Conservation (phyloP, 768 basidiomycete species). For the Mycena haematopus region DNA sequence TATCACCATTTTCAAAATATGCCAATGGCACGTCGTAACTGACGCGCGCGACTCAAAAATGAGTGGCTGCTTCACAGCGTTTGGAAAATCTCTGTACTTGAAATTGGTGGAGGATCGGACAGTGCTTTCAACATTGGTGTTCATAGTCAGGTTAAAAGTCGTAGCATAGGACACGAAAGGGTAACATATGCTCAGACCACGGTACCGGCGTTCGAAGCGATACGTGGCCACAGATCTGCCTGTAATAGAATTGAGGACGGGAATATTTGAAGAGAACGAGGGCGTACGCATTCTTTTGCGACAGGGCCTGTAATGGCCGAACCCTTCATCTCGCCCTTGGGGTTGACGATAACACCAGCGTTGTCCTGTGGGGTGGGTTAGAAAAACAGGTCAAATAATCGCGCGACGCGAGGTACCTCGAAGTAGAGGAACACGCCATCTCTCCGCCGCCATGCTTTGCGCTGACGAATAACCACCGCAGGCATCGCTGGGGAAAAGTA, state of each 20-base stretch:
- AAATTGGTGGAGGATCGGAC: not conserved
- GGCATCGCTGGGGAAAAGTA: constrained; percentile 78
- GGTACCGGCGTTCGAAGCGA: constrained; percentile 97
- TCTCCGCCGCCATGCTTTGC: constrained; percentile 97
- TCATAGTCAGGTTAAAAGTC: not conserved
- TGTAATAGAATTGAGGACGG: constrained; percentile 36
- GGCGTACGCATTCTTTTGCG: constrained; percentile 97
- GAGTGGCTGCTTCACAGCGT: too few relatives aligned
- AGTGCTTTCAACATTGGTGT: not conserved
- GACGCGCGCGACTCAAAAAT: too few relatives aligned
- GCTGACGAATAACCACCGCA: constrained; percentile 94
- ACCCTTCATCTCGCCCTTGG: constrained; percentile 99
- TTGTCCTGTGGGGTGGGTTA: constrained; percentile 65
- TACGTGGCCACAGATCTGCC: constrained; percentile 99
- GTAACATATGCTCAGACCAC: constrained; percentile 77
- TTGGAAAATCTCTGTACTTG: too few relatives aligned
- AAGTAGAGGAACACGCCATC: constrained; percentile 99
- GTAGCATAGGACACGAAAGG: not conserved
- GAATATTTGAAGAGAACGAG: not conserved
- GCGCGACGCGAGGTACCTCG: constrained; percentile 58
- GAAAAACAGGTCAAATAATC: not conserved
- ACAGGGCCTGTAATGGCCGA: constrained; percentile 96
- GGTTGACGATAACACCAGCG: constrained; percentile 96
- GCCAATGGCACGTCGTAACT: too few relatives aligned
- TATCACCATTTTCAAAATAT: too few relatives aligned